Base-by-base conservation (phyloP, 345 rosid species). In the Arabis alpina region DNA sequence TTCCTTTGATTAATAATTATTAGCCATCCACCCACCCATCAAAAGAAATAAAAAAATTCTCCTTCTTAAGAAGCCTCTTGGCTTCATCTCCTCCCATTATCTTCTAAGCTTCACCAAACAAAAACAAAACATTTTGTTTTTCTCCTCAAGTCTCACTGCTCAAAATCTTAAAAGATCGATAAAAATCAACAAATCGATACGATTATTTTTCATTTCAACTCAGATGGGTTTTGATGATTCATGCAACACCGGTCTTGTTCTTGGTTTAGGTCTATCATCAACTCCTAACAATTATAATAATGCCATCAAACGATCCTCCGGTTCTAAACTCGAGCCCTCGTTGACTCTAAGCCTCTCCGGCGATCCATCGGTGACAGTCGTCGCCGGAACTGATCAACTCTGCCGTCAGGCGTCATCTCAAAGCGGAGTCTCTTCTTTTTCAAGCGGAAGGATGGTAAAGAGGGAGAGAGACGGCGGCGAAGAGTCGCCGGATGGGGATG, bases 401-500 rank as follows among this genome's bases (percentile, higher is more conserved):
- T 76, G 74, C 70, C 79, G 88, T 4, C 92, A 85, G 58, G 79
- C 89, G 16, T 90, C 87, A 15, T 84, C 88, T 54, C 96, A 69
- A 42, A 82, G 86, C 24, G 87, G 82, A 25, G 79, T 82, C 61
- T 85, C 86, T 61, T 82, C 84, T 23, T 82, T 83, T 60, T 80
- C 90, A 43, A 69, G 81, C 36, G 81, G 74, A 28, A 82, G 87
- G 69, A 79, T 82, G 14, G 71, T 64, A 30, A 84, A 80, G 50
- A 69, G 86, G 73, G 92, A 88, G 54, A 82, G 96, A 80, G 92
- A 88, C 77, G 77, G 87, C 52, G 87, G 83, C 37, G 96, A 84
- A 54, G 70, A 72, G 36, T 70, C 58, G 7, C 57, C 49, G 56
- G 89, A 87, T 74, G 81, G 73, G 7, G 84, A 80, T 25, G 80